Conservation (phyloP, 768 basidiomycete genomes). For the Macrocybe gigantea region DNA sequence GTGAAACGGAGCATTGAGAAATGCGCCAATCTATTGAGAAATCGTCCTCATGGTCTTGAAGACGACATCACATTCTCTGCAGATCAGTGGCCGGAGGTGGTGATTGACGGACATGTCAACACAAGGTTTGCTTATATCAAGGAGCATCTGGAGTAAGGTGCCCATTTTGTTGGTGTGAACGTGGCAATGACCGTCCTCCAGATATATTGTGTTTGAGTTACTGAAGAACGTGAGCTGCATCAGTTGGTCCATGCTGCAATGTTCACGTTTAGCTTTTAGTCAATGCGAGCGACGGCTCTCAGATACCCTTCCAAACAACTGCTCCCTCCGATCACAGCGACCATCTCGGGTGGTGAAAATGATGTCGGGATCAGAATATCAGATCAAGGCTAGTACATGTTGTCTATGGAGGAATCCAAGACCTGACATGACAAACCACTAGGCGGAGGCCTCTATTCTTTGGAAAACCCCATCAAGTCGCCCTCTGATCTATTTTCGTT, state of each 20-base stretch:
- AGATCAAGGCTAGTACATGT: constrained; percentile 61
- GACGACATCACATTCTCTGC: constrained; percentile 23
- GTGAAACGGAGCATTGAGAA: constrained; percentile 66
- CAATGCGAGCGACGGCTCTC: constrained; percentile 63
- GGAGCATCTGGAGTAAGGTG: constrained; percentile 75
- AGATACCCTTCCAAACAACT: constrained; percentile 36
- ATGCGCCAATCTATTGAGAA: constrained; percentile 53
- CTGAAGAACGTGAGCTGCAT: constrained; percentile 70
- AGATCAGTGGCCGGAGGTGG: constrained; percentile 52
- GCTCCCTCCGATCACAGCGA: constrained; percentile 64
- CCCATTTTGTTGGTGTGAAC: background rate
- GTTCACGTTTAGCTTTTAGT: constrained; percentile 30
- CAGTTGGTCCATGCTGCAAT: background rate
- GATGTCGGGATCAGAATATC: constrained; percentile 81
- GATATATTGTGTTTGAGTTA: constrained; percentile 86
- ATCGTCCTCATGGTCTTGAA: constrained; percentile 38
- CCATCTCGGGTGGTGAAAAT: constrained; percentile 69
- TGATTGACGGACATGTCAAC: constrained; percentile 67
- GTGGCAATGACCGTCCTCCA: constrained; percentile 15
- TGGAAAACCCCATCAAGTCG: constrained; percentile 41
- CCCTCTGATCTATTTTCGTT: constrained; percentile 86
- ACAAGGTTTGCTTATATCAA: constrained; percentile 77
- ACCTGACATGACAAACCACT: constrained; percentile 8
- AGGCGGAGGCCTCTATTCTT: constrained; percentile 68
- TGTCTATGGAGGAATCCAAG: background rate